phyloP scores from a whole-genome alignment of 1,284 basidiomycete species.

The Cutaneotrichosporon daszewskae region DNA sequence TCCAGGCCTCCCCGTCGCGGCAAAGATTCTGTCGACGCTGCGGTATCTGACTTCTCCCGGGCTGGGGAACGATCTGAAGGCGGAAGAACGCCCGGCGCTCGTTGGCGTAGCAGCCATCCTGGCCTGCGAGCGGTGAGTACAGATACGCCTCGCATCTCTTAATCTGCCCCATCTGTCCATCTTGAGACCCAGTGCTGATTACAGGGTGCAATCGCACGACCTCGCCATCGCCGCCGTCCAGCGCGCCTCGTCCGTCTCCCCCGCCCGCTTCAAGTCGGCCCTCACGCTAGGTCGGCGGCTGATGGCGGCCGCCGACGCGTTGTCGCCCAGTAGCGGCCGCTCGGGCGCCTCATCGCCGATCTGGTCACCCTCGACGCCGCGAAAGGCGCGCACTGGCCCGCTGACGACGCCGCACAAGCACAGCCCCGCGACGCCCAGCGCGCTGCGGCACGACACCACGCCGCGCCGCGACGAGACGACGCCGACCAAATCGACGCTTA shows the following conservation, averaged over 20 bases:
- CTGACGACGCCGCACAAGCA: slow-evolving; percentile 24
- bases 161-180: neutral
- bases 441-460: slow-evolving; percentile 8
- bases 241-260: slow-evolving; percentile 38
- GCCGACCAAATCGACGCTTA: too few relatives aligned
- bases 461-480: slow-evolving; percentile 2
- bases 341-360: neutral
- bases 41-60: slow-evolving; percentile 36
- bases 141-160: too few relatives aligned
- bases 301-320: slow-evolving; percentile 11
- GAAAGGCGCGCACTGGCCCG: slow-evolving; percentile 28
- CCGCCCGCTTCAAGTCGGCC: slow-evolving; percentile 34
- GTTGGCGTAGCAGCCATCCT: slow-evolving; percentile 42
- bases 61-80: slow-evolving; percentile 33
- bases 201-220: slow-evolving; percentile 37
- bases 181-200: neutral
- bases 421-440: slow-evolving; percentile 15
- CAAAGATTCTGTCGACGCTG: slow-evolving; percentile 35
- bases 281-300: slow-evolving; percentile 24
- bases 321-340: neutral
- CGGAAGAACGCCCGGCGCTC: slow-evolving; percentile 39
- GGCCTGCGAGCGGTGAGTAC: slow-evolving; percentile 42
- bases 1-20: slow-evolving; percentile 36
- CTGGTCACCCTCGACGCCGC: slow-evolving; percentile 30
- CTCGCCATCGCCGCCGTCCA: slow-evolving; percentile 30